Evolutionary conservation across 768 basidiomycete species (phyloP).

Genomic region (Panaeolus papilionaceus): DNA sequence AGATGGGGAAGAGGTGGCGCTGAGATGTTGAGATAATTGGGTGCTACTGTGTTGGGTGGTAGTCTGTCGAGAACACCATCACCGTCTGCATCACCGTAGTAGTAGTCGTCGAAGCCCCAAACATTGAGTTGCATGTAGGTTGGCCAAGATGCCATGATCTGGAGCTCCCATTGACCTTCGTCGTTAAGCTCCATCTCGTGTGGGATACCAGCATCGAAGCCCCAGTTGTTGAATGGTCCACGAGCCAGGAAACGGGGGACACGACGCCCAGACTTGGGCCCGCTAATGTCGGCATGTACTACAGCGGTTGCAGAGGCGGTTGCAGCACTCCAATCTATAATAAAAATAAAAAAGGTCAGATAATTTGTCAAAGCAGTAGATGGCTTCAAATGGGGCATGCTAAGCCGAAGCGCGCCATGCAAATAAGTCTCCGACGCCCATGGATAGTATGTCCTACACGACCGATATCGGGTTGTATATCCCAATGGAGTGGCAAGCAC

Average conservation of each 20-base stretch:
- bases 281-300: conserved; percentile 79
- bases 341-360: not conserved
- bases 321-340: conserved; percentile 77
- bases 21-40: conserved; percentile 92
- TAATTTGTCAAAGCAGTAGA: too few species aligned
- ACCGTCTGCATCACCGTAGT: conserved; percentile 88
- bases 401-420: too few species aligned
- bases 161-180: conserved; percentile 81
- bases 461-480: not conserved
- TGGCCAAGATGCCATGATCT: conserved; percentile 92
- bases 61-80: conserved; percentile 91
- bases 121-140: conserved; percentile 90
- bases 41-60: conserved; percentile 84
- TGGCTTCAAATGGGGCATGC: not conserved
- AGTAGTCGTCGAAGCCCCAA: conserved; percentile 90
- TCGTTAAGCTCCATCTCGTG: conserved; percentile 69
- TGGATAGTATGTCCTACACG: not conserved
- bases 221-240: conserved; percentile 92
- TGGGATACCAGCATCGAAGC: conserved; percentile 83
- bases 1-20: conserved; percentile 88
- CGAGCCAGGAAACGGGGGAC: conserved; percentile 89
- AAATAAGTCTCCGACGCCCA: not conserved
- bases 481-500: not conserved
- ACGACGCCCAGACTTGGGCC: conserved; percentile 63
- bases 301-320: conserved; percentile 68